phyloP scores from a whole-genome alignment of 2,329 filamentous ascomycete species.

The Xylariales sp. region DNA sequence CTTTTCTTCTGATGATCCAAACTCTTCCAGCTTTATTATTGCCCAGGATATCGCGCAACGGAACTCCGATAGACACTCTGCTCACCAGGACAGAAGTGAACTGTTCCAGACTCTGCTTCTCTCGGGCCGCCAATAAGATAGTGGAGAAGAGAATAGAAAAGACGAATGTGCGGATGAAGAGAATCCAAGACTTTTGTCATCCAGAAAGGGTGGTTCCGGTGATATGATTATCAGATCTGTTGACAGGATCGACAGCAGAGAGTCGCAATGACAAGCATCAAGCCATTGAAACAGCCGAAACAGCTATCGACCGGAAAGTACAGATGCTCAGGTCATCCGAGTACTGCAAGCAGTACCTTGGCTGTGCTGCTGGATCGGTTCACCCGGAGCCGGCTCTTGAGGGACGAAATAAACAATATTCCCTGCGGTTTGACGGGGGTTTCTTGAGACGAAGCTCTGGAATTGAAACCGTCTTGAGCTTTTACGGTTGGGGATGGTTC shows the following conservation, averaged over 20 bases:
- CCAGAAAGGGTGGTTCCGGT: neutral
- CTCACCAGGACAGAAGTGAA: conserved; percentile 6
- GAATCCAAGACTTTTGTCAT: neutral
- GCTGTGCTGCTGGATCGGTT: conserved; percentile 12
- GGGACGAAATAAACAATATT: conserved; percentile 14
- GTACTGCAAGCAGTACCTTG: conserved; percentile 16
- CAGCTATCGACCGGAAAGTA: conserved; percentile 26
- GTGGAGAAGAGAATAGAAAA: neutral
- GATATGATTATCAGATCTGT: conserved; percentile 23
- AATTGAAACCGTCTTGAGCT: conserved; percentile 17
- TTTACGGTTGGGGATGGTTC: conserved; percentile 9
- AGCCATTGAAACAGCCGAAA: conserved; percentile 37
- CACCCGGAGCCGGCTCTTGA: conserved; percentile 11
- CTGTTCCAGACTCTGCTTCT: neutral
- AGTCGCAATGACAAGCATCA: conserved; percentile 31
- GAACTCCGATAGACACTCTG: conserved; percentile 5
- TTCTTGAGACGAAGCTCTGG: conserved; percentile 21
- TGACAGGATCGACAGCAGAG: conserved; percentile 34
- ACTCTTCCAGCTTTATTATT: no score
- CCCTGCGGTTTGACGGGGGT: conserved; percentile 16
- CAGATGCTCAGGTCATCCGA: conserved; percentile 18
- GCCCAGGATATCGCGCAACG: no score
- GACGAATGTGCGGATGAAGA: neutral
- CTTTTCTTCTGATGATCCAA: no score
- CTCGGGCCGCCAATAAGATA: neutral